A percentile compares a stretch with the other conserved stretches of the same genome.
phyloP scores from a whole-genome alignment of 2,329 filamentous ascomycete genomes.

The Neofusicoccum sp. region DNA sequence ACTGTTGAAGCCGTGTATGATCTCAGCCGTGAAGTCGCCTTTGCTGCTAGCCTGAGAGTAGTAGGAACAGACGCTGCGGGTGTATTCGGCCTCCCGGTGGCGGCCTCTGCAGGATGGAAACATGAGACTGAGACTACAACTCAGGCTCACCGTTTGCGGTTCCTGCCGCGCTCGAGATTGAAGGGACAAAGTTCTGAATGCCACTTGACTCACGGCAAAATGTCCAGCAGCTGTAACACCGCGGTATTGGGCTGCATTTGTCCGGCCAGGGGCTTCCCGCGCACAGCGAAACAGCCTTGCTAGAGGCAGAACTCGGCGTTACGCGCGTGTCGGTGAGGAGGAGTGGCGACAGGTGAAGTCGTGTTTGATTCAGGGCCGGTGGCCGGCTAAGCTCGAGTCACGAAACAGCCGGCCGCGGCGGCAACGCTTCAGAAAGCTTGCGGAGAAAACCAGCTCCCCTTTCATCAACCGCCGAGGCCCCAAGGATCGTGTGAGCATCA shows the following conservation, averaged over 20 bases:
- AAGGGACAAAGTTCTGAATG: neutral
- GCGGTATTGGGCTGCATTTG: neutral
- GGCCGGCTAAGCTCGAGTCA: conserved; percentile 10
- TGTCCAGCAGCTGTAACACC: neutral
- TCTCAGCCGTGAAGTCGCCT: neutral
- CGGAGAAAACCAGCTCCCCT: neutral
- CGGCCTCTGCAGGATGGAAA: neutral
- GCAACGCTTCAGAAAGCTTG: conserved; percentile 15
- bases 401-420: conserved; percentile 9
- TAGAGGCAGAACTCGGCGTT: neutral
- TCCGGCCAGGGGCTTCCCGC: neutral
- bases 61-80: neutral
- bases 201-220: conserved; percentile 2
- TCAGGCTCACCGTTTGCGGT: neutral
- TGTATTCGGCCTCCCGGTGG: neutral
- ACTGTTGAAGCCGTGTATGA: neutral
- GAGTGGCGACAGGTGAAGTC: neutral
- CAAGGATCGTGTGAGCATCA: neutral
- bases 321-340: neutral
- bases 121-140: neutral
- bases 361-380: neutral
- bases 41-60: neutral
- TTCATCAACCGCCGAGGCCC: conserved; percentile 8
- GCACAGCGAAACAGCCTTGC: neutral
- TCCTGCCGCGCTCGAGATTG: neutral